Base-by-base conservation (phyloP, 1,284 basidiomycete genomes). In the Rhodotorula mucilaginosa region DNA sequence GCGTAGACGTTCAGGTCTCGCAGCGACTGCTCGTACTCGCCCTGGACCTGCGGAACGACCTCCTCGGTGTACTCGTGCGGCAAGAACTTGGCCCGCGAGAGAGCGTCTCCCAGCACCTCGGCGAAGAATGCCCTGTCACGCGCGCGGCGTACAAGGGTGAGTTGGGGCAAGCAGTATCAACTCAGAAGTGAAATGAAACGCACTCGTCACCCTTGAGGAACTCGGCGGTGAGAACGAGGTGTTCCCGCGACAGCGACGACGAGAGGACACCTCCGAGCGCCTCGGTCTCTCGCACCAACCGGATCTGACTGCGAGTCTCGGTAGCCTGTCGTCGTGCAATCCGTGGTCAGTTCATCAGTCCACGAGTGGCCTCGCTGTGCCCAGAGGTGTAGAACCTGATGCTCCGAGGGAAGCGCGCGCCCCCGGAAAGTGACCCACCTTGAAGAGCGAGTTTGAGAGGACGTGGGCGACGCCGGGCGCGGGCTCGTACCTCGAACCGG, bases 141-240 rank as follows among this genome's bases (percentile, higher is more conserved):
- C 39, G 39, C 39, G 39, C 23, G 49, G n/a, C n/a, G n/a, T 19
- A 64, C 13, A 15, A 2, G 21, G 16, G 60, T 58, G 52, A 54
- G 44, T 39, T 13, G 29, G 46, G 26, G 13, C 5, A 26, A 10
- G 3, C 26, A 12, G 26, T 3, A 5, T 29, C 26, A 15, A 13
- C 3, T 8, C n/a, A 2, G 34, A 5, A 23, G 47, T 2, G 4
- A n/a, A 26, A 5, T 3, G 15, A 5, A 0, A 58, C 92, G 85
- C 82, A 97, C 95, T 98, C 96, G 82, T 99, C 93, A 65, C 93
- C 95, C 74, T 90, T 88, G 78, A 98, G 84, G 84, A 98, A 99
- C 81, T 98, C 94, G 74, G 96, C 93, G 61, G 91, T 96, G 78
- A 95, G 84, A 75, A 92, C 88, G 61, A 99, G 86, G 83, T 97